Evolutionary conservation across 2,329 filamentous ascomycete species (phyloP).

Genomic region (Pseudogymnoascus sp.): DNA sequence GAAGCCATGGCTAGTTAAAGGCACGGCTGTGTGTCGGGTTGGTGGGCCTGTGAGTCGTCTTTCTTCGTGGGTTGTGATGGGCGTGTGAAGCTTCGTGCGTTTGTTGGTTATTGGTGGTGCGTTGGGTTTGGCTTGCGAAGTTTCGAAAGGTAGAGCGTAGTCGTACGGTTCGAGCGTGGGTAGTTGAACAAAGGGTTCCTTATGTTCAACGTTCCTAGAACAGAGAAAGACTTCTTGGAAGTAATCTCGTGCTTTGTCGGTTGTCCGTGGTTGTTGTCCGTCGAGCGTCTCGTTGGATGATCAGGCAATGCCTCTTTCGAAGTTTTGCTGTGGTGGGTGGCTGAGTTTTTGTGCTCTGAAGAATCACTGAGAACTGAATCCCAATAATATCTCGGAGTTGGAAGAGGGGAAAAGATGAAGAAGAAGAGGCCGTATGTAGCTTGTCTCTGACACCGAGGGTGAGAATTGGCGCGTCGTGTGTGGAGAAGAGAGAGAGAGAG

Average conservation of each 20-base stretch:
- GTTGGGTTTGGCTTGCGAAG: background rate
- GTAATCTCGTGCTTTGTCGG: background rate
- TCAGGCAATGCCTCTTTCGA: slow-evolving; percentile 4
- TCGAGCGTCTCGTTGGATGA: background rate
- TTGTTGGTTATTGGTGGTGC: background rate
- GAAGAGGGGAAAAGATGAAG: background rate
- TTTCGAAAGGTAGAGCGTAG: background rate
- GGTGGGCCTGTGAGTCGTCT: background rate
- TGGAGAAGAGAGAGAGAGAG: background rate
- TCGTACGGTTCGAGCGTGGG: background rate
- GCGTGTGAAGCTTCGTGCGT: background rate
- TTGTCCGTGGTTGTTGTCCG: background rate
- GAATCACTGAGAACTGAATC: slow-evolving; percentile 10
- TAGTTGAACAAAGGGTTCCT: slow-evolving; percentile 1
- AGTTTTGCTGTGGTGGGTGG: background rate
- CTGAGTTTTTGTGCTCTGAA: background rate
- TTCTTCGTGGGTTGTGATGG: slow-evolving; percentile 7
- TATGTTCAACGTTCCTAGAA: background rate
- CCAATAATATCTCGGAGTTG: slow-evolving; percentile 7
- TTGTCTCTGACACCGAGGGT: slow-evolving; percentile 9
- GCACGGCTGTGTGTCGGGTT: slow-evolving; percentile 41
- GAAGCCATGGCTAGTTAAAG: slow-evolving; percentile 92
- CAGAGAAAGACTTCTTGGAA: background rate
- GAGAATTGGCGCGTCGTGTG: slow-evolving; percentile 7
- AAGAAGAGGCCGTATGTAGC: background rate